Percentiles rank a stretch among this genome's conserved stretches.
These are phyloP conservation scores for Shiraia bambusicola DNA, from an alignment of 2,329 filamentous ascomycete genomes.

Conservation along the genomic window DNA sequence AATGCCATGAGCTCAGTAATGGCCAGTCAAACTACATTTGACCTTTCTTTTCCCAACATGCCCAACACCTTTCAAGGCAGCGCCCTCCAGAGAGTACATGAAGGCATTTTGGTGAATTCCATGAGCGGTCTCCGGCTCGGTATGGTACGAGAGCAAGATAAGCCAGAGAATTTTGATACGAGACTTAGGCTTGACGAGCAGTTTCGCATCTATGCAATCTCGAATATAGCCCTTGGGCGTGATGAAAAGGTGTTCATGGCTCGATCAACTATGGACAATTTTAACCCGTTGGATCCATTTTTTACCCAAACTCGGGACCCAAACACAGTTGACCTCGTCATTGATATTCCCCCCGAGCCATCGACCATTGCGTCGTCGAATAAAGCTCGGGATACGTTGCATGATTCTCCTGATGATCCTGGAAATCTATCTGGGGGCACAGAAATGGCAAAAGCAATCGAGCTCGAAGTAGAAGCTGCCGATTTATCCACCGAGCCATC, in stretches of 20 bases:
- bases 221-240: slow-evolving; percentile 76
- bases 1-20: slow-evolving; percentile 78
- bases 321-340: slow-evolving; percentile 70
- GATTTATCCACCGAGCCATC: slow-evolving; percentile 28
- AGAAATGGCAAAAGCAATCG: slow-evolving; percentile 22
- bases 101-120: slow-evolving; percentile 62
- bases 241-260: slow-evolving; percentile 85
- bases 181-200: slow-evolving; percentile 38
- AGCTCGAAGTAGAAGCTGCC: slow-evolving; percentile 29
- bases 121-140: slow-evolving; percentile 64
- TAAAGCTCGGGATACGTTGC: slow-evolving; percentile 23
- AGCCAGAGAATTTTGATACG: slow-evolving; percentile 41
- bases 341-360: slow-evolving; percentile 53
- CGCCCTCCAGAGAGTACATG: slow-evolving; percentile 58
- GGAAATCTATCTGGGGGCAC: slow-evolving; percentile 24
- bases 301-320: slow-evolving; percentile 77
- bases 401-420: slow-evolving; percentile 23
- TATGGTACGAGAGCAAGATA: slow-evolving; percentile 64
- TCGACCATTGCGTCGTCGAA: slow-evolving; percentile 14
- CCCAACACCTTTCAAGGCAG: slow-evolving; percentile 52
- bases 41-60: slow-evolving; percentile 64
- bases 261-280: slow-evolving; percentile 65
- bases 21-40: slow-evolving; percentile 69
- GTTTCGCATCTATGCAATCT: slow-evolving; percentile 78
- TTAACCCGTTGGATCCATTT: slow-evolving; percentile 76